Base-by-base conservation (phyloP, 2,329 filamentous ascomycete species). In the Alternaria sp. region DNA sequence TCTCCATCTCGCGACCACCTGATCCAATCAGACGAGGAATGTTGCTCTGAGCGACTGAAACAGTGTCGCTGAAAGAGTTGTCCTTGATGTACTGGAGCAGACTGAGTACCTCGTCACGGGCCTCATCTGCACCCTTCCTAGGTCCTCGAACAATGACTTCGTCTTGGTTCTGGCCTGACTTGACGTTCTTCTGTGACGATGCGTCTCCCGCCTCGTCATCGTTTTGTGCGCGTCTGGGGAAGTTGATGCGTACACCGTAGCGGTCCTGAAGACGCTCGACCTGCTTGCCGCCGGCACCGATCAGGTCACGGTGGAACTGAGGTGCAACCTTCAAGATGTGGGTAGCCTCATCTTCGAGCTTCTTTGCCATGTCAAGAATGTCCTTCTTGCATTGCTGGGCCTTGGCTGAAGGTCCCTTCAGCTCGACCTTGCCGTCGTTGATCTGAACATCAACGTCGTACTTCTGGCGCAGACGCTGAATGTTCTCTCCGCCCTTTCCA, bases 381-480 rank as follows among this genome's bases (percentile, higher is more conserved):
- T 97, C 89, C 40, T 89, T 83, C 79, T 92, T 95, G 66, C 92
- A 93, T 51, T 89, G 88, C 78, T 97, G 93, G 1, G 94, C 93
- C 85, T 98, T 98, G 52, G 93, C 92, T 82, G 96, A 92, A 51
- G 95, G 94, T 27, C 96, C 95, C 84, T 96, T 97, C 70, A 99
- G 88, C 80, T 97, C 93, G 51, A 98, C 93, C 81, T 94, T 94
- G 68, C 95, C 95, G 72, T 97, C 92, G 68, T 96, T 90, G 40
- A 98, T 90, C 80, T 97, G 93, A 64, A 99, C 90, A 60, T 90
- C 88, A 48, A 91, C 89, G 73, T 91, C 89, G 60, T 89, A 89
- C 72, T 90, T 89, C 43, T 91, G 89, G 32, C 88, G 86, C 46
- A 90, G 81, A 70, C 88, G 88, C 74, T 88, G 89, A 77, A 91